These are phyloP conservation scores for Colletotrichum sp. DNA, from an alignment of 2,329 filamentous ascomycete species.

Conservation along the genomic window DNA sequence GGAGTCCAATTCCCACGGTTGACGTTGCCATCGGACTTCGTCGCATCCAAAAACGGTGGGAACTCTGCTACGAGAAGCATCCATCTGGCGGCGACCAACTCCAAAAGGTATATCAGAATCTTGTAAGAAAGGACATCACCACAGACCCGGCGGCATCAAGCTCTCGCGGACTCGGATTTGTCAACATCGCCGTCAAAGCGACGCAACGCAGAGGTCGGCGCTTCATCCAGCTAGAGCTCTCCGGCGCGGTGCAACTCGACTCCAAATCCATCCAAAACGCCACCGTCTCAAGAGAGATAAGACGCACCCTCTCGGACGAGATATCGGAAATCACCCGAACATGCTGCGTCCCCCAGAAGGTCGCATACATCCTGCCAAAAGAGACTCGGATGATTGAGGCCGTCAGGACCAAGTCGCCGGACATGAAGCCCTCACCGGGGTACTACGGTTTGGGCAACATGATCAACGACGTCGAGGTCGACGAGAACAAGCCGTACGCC, in stretches of 20 bases:
- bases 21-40: not conserved
- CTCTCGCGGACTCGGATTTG: not conserved
- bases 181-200: not conserved
- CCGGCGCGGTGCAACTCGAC: not conserved
- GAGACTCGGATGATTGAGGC: not conserved
- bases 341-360: not conserved
- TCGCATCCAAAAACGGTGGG: not conserved
- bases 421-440: not conserved
- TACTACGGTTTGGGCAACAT: not conserved
- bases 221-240: not conserved
- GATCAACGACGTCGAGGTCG: not conserved
- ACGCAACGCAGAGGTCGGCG: not conserved
- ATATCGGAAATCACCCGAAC: not conserved
- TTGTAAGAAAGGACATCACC: rapidly evolving
- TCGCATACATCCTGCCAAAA: not conserved
- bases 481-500: not conserved
- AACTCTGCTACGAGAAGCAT: not conserved
- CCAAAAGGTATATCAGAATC: not conserved
- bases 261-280: not conserved
- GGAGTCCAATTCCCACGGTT: not conserved
- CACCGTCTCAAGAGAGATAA: too few relatives aligned
- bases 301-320: not conserved
- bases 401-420: not conserved
- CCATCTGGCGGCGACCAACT: not conserved
- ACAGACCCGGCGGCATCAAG: not conserved